phyloP scores from a whole-genome alignment of 169 alveolate genomes.

The Plasmodium malariae region DNA sequence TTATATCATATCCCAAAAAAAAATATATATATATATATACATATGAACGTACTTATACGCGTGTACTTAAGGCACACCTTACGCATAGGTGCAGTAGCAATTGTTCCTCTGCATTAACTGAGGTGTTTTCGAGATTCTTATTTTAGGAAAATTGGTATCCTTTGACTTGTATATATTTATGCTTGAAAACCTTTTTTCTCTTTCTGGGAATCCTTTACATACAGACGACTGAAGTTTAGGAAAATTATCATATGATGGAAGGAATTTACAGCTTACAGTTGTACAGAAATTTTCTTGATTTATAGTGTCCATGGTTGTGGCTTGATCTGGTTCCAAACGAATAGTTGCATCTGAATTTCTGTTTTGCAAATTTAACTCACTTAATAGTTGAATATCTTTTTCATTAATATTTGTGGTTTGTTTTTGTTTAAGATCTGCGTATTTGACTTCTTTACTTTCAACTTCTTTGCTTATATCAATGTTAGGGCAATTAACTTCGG shows the following conservation, averaged over 20 bases:
- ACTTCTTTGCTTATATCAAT: conserved; percentile 72
- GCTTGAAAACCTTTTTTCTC: conserved; percentile 55
- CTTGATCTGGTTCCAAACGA: conserved; percentile 37
- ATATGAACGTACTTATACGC: no score
- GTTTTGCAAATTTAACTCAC: conserved; percentile 38
- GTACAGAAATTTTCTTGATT: conserved; percentile 43
- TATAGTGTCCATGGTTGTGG: conserved; percentile 32
- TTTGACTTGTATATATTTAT: conserved; percentile 40
- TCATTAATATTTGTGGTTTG: conserved; percentile 46
- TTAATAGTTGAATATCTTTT: conserved; percentile 23
- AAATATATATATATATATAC: neutral
- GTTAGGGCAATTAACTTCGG: conserved; percentile 78
- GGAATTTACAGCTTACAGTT: conserved; percentile 45
- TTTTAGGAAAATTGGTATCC: conserved; percentile 50
- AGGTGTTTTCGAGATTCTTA: conserved; percentile 70
- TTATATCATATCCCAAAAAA: no score
- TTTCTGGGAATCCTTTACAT: conserved; percentile 29
- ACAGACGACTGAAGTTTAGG: neutral
- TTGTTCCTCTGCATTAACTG: conserved; percentile 26
- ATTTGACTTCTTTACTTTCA: conserved; percentile 66
- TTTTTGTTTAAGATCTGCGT: conserved; percentile 55
- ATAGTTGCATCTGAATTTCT: conserved; percentile 27
- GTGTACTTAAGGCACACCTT: neutral
- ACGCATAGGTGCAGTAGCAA: conserved; percentile 58
- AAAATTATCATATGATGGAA: conserved; percentile 35